phyloP scores from a whole-genome alignment of 257 asterid species.

The Henckelia pumila region DNA sequence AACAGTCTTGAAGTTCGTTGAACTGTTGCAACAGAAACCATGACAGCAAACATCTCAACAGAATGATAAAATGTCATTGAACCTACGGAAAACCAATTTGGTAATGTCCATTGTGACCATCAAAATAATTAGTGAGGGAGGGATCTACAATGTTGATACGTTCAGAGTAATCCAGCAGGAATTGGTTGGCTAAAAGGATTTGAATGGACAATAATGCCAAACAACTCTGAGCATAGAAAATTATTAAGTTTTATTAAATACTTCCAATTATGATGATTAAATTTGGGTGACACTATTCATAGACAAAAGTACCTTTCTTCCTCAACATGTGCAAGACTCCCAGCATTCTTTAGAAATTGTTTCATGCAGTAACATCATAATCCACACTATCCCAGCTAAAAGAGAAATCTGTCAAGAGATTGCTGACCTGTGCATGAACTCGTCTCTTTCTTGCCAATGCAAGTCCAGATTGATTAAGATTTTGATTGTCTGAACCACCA shows the following conservation, averaged over 20 bases:
- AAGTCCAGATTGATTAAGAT: conserved; percentile 54
- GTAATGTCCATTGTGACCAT: conserved; percentile 20
- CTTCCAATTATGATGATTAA: conserved; percentile 1
- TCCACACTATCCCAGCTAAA: conserved; percentile 11
- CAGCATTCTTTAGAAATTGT: background rate
- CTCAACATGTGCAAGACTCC: conserved; percentile 6
- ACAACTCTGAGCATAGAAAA: background rate
- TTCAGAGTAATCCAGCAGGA: conserved; percentile 1
- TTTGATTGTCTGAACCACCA: conserved; percentile 60
- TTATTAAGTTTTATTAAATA: background rate
- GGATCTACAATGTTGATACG: background rate
- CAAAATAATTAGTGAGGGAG: background rate
- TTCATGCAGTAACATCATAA: background rate
- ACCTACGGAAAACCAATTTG: conserved; percentile 6
- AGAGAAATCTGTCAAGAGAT: conserved; percentile 5
- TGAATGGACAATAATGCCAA: background rate
- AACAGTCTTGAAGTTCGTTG: conserved; percentile 76
- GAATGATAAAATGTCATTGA: conserved; percentile 2
- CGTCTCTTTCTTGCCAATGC: conserved; percentile 63
- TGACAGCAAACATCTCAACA: conserved; percentile 10
- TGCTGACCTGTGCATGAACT: conserved; percentile 78
- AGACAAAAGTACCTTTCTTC: conserved; percentile 5
- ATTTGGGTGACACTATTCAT: background rate
- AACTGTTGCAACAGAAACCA: conserved; percentile 42
- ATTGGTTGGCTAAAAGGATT: background rate